Base-by-base conservation (phyloP, 1,139 yeast genomes). In the Candida frijolesensis region DNA sequence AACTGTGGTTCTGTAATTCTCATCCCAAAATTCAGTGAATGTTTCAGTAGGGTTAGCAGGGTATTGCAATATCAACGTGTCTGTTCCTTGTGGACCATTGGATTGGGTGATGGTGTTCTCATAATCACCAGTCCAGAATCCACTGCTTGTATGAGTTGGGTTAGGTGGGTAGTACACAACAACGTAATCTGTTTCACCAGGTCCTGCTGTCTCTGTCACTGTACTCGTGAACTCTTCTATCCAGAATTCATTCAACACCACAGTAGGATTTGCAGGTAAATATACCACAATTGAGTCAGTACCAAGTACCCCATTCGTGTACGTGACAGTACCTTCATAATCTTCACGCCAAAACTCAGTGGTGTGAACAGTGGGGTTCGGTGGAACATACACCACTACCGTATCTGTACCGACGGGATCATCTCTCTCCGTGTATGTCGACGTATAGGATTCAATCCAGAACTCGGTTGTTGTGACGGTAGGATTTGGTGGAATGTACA, bases 131-230 rank as follows among this genome's bases (percentile, higher is more conserved):
- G 54, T 45, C 57, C 58, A 54, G 25, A 49, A 46, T 27, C 27
- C 15, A 11, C 46, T 47, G 7, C 34, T 51, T 8, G 60, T 50
- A 42, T 19, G 15, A 5, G 47, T 50, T 4, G 53, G 54, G 18
- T 52, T 57, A 30, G 54, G 56, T 32, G 66, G 66, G 9, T 52
- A 51, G 7, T 58, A 58, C 15, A 63, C 59, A 43, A 58, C 49
- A 4, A 63, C 62, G 9, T 61, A 54, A 42, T 57, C 59, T 2
- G 62, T 59, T 4, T 51, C 59, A 16, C 47, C 53, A 10, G 53
- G 47, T 6, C 42, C 43, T 12, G 46, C 32, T 6, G 18, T 34
- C 18, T 14, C 19, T 14, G 38, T 34, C 18, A 14, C 38, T 3
- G 38, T n/a, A 4, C 5, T n/a, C 5, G 19, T 15, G 16, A 14